A percentile compares a stretch with the other conserved stretches of the same genome.
These are phyloP conservation scores for Penicillium freii DNA, from an alignment of 2,329 filamentous ascomycete species.

Conservation along the genomic window DNA sequence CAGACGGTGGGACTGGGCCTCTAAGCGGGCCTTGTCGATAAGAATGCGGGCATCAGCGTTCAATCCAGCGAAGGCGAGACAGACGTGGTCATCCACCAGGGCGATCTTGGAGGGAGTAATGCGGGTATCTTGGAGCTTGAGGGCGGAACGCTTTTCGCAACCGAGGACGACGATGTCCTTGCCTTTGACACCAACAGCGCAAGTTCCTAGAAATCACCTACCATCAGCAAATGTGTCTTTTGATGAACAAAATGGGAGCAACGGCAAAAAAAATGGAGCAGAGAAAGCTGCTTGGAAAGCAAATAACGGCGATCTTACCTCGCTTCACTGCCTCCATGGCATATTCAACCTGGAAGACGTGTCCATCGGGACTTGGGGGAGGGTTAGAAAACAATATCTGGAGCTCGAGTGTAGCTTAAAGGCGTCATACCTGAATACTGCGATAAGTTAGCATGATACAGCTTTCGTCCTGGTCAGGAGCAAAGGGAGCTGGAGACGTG, in stretches of 20 bases:
- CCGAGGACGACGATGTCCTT: slow-evolving; percentile 90
- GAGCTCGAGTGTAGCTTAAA: slow-evolving; percentile 15
- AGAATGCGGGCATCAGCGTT: slow-evolving; percentile 98
- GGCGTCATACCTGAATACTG: slow-evolving; percentile 74
- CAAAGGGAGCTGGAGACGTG: slow-evolving; percentile 30
- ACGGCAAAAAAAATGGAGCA: not conserved
- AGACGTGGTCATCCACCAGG: slow-evolving; percentile 91
- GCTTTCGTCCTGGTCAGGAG: slow-evolving; percentile 25
- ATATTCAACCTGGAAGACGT: slow-evolving; percentile 99
- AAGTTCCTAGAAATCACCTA: slow-evolving; percentile 66
- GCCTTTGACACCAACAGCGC: slow-evolving; percentile 96
- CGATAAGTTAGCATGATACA: slow-evolving; percentile 42
- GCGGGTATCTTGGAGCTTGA: slow-evolving; percentile 98
- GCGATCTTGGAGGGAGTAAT: slow-evolving; percentile 99
- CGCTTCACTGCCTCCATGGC: slow-evolving; percentile 97
- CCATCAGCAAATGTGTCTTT: not conserved
- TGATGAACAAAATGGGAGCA: not conserved
- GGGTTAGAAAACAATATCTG: slow-evolving; percentile 46
- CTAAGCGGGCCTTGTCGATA: slow-evolving; percentile 94
- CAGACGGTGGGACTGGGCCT: slow-evolving; percentile 94
- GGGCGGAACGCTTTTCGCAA: slow-evolving; percentile 97
- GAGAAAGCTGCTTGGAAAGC: slow-evolving; percentile 7
- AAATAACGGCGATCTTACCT: slow-evolving; percentile 57
- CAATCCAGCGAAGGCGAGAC: slow-evolving; percentile 92
- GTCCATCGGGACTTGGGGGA: slow-evolving; percentile 80